Evolutionary conservation across 2,329 filamentous ascomycete species (phyloP).

Genomic region (Metarhizium brunneum): DNA sequence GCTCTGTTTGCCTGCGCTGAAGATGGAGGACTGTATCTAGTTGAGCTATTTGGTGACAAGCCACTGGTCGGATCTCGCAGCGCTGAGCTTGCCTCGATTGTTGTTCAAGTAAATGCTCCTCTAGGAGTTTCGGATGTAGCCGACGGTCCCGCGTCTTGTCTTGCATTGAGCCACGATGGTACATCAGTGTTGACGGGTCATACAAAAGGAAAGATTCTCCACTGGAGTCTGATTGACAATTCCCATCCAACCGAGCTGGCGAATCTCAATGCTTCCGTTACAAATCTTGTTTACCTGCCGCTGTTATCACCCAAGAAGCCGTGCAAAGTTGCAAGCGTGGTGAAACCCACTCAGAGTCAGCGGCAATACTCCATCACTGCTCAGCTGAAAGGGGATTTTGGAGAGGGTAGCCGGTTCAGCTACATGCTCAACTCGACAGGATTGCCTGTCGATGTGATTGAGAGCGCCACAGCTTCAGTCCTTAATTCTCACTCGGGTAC

Average conservation of each 20-base stretch:
- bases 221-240: constrained; percentile 70
- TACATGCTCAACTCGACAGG: constrained; percentile 37
- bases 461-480: constrained; percentile 14
- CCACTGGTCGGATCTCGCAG: constrained; percentile 44
- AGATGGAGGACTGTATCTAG: constrained; percentile 68
- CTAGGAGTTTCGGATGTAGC: constrained; percentile 52
- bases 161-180: constrained; percentile 74
- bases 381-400: constrained; percentile 44
- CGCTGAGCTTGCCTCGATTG: constrained; percentile 45
- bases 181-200: constrained; percentile 75
- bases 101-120: constrained; percentile 44
- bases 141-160: constrained; percentile 53
- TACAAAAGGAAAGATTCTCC: constrained; percentile 64
- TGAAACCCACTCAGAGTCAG: constrained; percentile 70
- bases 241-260: constrained; percentile 58
- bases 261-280: constrained; percentile 72
- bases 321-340: constrained; percentile 49
- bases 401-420: constrained; percentile 32
- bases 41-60: constrained; percentile 59
- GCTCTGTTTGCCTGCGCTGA: constrained; percentile 75
- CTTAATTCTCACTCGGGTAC: background rate
- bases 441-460: constrained; percentile 38
- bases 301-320: constrained; percentile 36
- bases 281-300: constrained; percentile 67
- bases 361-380: constrained; percentile 56